Percentiles rank a stretch among this genome's conserved stretches.
Evolutionary conservation across 495 filamentous ascomycete genomes (phyloP).

Genomic region (Tuber magnatum): DNA sequence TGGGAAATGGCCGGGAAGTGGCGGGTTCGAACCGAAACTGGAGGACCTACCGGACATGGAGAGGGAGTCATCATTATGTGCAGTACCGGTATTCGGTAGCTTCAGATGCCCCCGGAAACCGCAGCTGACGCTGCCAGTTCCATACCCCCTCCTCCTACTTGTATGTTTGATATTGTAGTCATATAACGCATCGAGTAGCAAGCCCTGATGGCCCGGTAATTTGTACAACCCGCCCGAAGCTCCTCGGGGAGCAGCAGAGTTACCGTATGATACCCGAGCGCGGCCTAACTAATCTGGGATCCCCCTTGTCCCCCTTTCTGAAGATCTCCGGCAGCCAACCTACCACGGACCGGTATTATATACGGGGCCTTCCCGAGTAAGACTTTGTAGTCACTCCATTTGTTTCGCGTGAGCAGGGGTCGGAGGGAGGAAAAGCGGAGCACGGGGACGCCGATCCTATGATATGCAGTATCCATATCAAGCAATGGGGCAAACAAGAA

Average conservation of each 20-base stretch:
- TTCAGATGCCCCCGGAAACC: background rate
- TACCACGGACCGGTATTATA: background rate
- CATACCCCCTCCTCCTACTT: background rate
- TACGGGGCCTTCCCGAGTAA: background rate
- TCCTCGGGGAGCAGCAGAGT: background rate
- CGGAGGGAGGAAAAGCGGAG: too few relatives aligned
- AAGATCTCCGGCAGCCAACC: background rate
- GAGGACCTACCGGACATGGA: background rate
- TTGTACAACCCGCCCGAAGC: background rate
- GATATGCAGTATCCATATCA: background rate
- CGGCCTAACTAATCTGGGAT: background rate
- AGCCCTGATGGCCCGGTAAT: background rate
- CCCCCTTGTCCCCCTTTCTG: background rate
- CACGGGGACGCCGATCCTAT: too few relatives aligned
- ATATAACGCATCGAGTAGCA: background rate
- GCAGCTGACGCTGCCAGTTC: background rate
- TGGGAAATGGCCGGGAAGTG: background rate
- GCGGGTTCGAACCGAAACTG: background rate
- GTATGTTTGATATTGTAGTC: background rate
- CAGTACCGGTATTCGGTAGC: background rate
- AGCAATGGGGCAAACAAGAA: background rate
- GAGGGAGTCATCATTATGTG: background rate
- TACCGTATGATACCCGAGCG: background rate
- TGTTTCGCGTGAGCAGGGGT: background rate
- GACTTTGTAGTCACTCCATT: background rate